Evolutionary conservation across 148 eudicot species (phyloP).

Genomic region (Camellia japonica): DNA sequence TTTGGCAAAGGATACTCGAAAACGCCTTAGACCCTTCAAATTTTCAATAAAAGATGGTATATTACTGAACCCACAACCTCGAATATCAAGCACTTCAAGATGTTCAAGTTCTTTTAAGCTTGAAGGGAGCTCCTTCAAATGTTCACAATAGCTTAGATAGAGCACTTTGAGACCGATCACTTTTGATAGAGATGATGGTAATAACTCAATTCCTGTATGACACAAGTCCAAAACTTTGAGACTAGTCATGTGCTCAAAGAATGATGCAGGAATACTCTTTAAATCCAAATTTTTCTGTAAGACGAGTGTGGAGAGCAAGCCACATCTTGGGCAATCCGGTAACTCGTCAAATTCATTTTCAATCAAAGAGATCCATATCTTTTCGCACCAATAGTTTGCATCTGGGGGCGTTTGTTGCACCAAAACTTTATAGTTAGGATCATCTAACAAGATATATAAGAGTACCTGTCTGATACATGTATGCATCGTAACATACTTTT

Average conservation of each 20-base stretch:
- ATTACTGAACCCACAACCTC: neutral
- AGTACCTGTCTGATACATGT: slow-evolving; percentile 1
- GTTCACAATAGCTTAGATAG: neutral
- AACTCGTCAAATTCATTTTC: neutral
- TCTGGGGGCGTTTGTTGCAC: neutral
- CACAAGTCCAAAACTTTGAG: slow-evolving; percentile 17
- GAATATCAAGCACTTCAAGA: slow-evolving; percentile 26
- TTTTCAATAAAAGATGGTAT: neutral
- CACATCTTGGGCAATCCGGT: neutral
- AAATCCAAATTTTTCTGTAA: slow-evolving; percentile 3
- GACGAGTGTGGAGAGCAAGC: slow-evolving; percentile 19
- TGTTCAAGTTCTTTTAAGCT: neutral
- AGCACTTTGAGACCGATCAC: slow-evolving; percentile 9
- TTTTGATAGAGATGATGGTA: slow-evolving; percentile 9
- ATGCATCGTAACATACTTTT: slow-evolving; percentile 10
- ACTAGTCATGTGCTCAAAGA: slow-evolving; percentile 12
- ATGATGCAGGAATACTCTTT: neutral
- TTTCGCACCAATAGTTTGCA: neutral
- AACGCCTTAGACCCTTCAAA: too few relatives aligned
- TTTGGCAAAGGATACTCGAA: too few relatives aligned
- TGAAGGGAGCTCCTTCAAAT: slow-evolving; percentile 7
- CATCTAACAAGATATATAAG: neutral
- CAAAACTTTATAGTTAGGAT: neutral
- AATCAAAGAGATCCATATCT: slow-evolving; percentile 14
- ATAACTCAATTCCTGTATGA: slow-evolving; percentile 6